Evolutionary conservation across 2,329 filamentous ascomycete genomes (phyloP), one percentile per base, ranked within the genome.

Genomic region (Exophiala sideris): DNA sequence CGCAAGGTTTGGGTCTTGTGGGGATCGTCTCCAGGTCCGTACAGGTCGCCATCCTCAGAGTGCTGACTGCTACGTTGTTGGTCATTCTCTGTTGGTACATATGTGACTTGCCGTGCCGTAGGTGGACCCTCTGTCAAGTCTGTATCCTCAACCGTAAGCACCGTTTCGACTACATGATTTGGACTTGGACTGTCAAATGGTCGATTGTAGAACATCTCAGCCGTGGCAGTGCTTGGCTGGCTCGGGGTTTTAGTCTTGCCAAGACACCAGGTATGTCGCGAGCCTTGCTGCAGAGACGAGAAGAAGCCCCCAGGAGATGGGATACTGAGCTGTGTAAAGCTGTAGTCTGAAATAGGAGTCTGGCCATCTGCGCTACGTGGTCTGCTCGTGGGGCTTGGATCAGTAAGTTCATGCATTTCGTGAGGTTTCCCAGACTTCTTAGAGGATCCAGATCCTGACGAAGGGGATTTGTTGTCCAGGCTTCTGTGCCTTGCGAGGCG

Each of bases 241-340:
- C 57, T 59, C n/a, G 51, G 58, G 14, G 79, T 79, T 35, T 46
- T 58, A 20, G 58, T 44, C 6, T 82, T 78, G 10, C 80, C 78
- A 12, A 62, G 45, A 62, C 71, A 74, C 92, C 92, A 97, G 10
- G 91, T 94, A 65, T 86, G 84, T 48, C 91, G 84, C 35, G 86
- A 84, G 49, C 83, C 81, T 3, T 86, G 83, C 35, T 87, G 89
- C 24, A 96, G 80, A 0, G 87, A 90, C 2, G 89, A 89, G 71
- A 96, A 96, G 77, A 96, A 96, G 1, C 88, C 90, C 21, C 89
- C 87, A 0, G 92, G 92, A 0, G 92, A 96, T 5, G 91, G 92
- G 33, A 97, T 91, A 21, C 91, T 91, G 16, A 96, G 80, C 55
- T 82, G 85, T 16, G 88, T 91, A 58, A 96, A 79, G 36, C 86